Evolutionary conservation across 208 protist species (phyloP).

Genomic region (Leishmania lainsoni): DNA sequence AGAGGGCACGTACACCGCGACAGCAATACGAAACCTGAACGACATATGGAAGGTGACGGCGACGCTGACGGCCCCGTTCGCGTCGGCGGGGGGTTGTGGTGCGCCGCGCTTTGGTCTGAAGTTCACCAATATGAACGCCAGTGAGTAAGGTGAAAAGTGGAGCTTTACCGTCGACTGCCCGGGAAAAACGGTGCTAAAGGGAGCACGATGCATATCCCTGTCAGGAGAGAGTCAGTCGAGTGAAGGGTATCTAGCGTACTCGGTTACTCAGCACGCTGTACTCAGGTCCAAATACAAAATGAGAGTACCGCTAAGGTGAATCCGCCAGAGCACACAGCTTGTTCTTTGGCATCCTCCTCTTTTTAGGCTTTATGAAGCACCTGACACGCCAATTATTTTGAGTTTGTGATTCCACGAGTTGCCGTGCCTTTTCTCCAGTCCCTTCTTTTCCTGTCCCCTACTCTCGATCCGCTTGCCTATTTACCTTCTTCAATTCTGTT

Average conservation of each 20-base stretch:
- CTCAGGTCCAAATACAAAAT: not conserved
- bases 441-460: not conserved
- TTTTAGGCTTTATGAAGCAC: not conserved
- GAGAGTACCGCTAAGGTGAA: not conserved
- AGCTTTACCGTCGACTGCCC: not conserved
- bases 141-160: constrained; percentile 5
- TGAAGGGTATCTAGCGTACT: not conserved
- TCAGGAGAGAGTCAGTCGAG: not conserved
- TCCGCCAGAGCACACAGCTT: not conserved
- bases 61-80: constrained; percentile 39
- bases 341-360: not conserved
- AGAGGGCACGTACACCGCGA: constrained; percentile 42
- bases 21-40: constrained; percentile 50
- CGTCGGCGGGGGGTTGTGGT: not conserved
- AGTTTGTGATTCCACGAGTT: not conserved
- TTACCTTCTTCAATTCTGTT: not conserved
- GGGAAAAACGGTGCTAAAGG: not conserved
- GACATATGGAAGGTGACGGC: constrained; percentile 68
- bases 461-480: not conserved
- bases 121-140: constrained; percentile 44
- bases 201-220: not conserved
- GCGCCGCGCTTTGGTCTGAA: constrained; percentile 47
- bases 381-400: not conserved
- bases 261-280: not conserved
- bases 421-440: too few species aligned